phyloP scores from a whole-genome alignment of 805 yeast species.

The Pichia sporocuriosa region DNA sequence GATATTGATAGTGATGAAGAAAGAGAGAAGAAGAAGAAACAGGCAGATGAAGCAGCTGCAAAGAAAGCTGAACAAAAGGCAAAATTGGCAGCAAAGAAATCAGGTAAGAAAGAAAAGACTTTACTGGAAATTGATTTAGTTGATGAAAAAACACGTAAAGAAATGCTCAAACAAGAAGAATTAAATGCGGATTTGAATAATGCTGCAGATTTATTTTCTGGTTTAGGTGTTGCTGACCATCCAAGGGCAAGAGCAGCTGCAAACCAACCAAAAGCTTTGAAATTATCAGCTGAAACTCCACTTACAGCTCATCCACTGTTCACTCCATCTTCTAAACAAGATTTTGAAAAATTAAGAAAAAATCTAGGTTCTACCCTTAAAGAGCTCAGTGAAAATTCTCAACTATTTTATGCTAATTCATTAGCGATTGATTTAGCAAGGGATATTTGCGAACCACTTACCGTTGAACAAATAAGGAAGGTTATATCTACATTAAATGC shows the following conservation, averaged over 20 bases:
- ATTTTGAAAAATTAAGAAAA: constrained; percentile 71
- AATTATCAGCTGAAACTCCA: constrained; percentile 55
- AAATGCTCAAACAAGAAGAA: constrained; percentile 73
- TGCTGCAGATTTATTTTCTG: constrained; percentile 89
- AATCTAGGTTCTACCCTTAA: constrained; percentile 57
- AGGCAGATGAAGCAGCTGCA: constrained; percentile 14
- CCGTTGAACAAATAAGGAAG: constrained; percentile 77
- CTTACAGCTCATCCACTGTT: constrained; percentile 74
- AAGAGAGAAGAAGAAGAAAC: constrained; percentile 20
- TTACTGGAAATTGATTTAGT: constrained; percentile 56
- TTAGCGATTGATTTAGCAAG: constrained; percentile 82
- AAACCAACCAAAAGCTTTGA: constrained; percentile 23
- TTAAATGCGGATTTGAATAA: constrained; percentile 79
- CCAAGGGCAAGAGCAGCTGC: constrained; percentile 38
- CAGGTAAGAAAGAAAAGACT: constrained; percentile 32
- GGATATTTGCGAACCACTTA: constrained; percentile 75
- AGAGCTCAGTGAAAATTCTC: constrained; percentile 52
- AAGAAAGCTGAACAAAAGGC: constrained; percentile 32
- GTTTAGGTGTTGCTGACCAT: constrained; percentile 51
- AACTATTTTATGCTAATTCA: constrained; percentile 61
- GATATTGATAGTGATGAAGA: constrained; percentile 73
- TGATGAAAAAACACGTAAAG: constrained; percentile 69
- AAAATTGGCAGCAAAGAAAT: constrained; percentile 42
- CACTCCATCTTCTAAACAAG: constrained; percentile 72
- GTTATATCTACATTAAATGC: constrained; percentile 81